A percentile compares a stretch with the other conserved stretches of the same genome.
phyloP scores from a whole-genome alignment of 1,284 basidiomycete species.

The Austroboletus niveus region DNA sequence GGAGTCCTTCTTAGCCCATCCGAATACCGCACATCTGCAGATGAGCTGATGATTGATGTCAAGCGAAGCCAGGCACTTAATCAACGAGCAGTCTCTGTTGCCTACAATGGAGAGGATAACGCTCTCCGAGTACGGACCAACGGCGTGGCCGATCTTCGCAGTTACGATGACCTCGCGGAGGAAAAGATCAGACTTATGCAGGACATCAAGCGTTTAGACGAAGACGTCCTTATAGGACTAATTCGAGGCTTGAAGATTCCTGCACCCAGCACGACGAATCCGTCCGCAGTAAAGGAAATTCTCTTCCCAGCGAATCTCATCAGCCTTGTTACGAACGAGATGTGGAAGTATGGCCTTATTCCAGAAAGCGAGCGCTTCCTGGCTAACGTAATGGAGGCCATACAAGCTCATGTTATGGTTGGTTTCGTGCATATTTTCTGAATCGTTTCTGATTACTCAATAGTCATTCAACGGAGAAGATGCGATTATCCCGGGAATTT shows the following conservation, averaged over 20 bases:
- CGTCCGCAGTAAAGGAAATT: conserved; percentile 94
- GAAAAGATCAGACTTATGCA: conserved; percentile 95
- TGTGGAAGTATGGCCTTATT: conserved; percentile 99
- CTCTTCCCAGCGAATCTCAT: conserved; percentile 99
- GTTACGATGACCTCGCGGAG: conserved; percentile 87
- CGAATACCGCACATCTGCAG: conserved; percentile 68
- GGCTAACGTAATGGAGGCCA: conserved; percentile 98
- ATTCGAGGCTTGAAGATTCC: conserved; percentile 94
- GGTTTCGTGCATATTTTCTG: conserved; percentile 29
- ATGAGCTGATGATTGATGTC: conserved; percentile 77
- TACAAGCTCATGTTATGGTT: conserved; percentile 98
- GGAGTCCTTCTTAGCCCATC: conserved; percentile 69
- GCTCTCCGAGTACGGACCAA: conserved; percentile 69
- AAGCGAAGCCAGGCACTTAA: conserved; percentile 75
- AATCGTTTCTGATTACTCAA: conserved; percentile 10
- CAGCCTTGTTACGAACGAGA: conserved; percentile 96
- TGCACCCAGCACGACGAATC: conserved; percentile 85
- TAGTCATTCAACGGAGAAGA: conserved; percentile 93
- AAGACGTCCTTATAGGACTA: conserved; percentile 91
- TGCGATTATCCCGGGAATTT: conserved; percentile 94
- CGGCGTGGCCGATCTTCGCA: conserved; percentile 68
- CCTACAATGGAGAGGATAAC: conserved; percentile 78
- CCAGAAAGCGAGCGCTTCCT: conserved; percentile 97
- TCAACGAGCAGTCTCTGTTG: conserved; percentile 91
- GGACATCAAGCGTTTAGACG: conserved; percentile 88